Conservation (phyloP, 2,329 filamentous ascomycete genomes). For the Phoma sp. region DNA sequence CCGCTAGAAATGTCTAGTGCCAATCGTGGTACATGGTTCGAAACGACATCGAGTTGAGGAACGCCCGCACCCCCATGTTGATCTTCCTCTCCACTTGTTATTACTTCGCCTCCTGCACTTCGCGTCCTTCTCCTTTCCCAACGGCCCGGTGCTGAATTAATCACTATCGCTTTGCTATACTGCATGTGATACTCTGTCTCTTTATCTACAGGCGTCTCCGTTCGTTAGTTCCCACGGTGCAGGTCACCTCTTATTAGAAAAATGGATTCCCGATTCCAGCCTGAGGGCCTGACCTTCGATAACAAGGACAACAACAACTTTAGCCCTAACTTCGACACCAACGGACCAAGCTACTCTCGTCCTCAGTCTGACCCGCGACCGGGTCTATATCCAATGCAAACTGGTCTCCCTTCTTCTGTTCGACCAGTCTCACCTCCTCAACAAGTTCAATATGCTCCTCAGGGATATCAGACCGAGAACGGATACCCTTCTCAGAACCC, state of each 20-base stretch:
- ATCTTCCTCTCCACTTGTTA: constrained; percentile 30
- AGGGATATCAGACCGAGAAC: constrained; percentile 10
- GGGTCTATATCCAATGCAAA: constrained; percentile 19
- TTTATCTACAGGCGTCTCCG: constrained; percentile 25
- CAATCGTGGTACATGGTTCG: constrained; percentile 33
- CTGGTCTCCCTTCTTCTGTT: constrained; percentile 20
- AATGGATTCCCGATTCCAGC: constrained; percentile 42
- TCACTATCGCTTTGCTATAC: constrained; percentile 19
- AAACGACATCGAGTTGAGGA: constrained; percentile 34
- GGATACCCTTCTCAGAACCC: constrained; percentile 11
- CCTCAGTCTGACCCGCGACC: constrained; percentile 22
- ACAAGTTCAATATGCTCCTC: constrained; percentile 23
- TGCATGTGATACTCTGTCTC: constrained; percentile 20
- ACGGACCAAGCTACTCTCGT: constrained; percentile 18
- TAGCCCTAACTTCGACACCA: constrained; percentile 28
- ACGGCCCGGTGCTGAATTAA: constrained; percentile 35
- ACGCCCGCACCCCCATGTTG: constrained; percentile 22
- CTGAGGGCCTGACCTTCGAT: constrained; percentile 35
- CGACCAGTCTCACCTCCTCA: constrained; percentile 23
- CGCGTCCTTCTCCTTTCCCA: constrained; percentile 23
- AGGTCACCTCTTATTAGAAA: constrained; percentile 36
- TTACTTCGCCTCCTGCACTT: constrained; percentile 31
- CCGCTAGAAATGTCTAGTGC: constrained; percentile 29
- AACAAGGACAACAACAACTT: constrained; percentile 29
- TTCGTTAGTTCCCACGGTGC: constrained; percentile 35